A percentile compares a stretch with the other conserved stretches of the same genome.
phyloP scores from a whole-genome alignment of 805 yeast species.

The Pichia kluyveri region DNA sequence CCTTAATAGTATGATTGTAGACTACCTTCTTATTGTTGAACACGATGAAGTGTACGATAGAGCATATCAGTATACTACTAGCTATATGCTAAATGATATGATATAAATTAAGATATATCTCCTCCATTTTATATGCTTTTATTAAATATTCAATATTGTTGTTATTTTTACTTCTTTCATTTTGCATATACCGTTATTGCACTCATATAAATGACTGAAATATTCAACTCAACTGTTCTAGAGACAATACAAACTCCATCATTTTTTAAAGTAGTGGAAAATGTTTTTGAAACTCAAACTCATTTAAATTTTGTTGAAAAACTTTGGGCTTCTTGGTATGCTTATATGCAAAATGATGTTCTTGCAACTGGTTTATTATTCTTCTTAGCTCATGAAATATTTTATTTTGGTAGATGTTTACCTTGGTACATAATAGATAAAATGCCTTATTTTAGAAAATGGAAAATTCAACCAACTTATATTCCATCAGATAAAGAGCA shows the following conservation, averaged over 20 bases:
- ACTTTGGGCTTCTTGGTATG: constrained; percentile 49
- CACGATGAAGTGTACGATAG: too few species aligned
- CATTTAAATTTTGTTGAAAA: constrained; percentile 37
- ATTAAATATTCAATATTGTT: background rate
- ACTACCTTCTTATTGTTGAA: background rate
- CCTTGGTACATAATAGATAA: constrained; percentile 51
- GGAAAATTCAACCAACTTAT: constrained; percentile 46
- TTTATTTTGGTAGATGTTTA: constrained; percentile 49
- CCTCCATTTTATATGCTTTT: background rate
- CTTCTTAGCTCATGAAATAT: constrained; percentile 46
- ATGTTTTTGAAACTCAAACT: constrained; percentile 30
- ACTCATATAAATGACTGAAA: constrained; percentile 17
- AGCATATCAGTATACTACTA: too few species aligned
- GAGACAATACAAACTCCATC: constrained; percentile 20
- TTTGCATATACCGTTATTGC: background rate
- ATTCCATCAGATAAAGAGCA: constrained; percentile 47
- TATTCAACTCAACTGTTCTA: constrained; percentile 25
- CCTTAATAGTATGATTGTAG: background rate
- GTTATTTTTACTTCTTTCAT: background rate
- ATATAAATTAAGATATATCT: background rate
- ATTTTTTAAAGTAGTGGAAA: constrained; percentile 26
- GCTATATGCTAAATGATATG: too few species aligned
- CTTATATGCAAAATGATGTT: constrained; percentile 43
- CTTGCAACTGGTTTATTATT: constrained; percentile 51
- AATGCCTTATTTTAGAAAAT: constrained; percentile 41